Conservation (phyloP, 176 grass and related monocot species). For the Urochloa ruziziensis region DNA sequence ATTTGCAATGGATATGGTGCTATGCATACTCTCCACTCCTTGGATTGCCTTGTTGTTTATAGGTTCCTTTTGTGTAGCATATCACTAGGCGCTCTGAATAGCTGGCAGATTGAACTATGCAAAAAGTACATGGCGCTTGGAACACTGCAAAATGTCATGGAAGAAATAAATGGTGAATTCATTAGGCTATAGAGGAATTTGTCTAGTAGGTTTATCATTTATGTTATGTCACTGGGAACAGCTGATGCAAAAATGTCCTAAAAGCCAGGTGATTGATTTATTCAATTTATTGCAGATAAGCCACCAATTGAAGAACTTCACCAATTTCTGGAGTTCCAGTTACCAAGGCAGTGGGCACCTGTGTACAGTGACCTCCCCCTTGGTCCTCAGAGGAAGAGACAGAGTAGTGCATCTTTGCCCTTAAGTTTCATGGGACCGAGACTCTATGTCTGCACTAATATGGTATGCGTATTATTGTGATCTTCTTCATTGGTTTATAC, state of each 20-base stretch:
- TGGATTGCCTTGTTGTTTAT: not conserved
- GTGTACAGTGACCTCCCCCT: slow-evolving; percentile 92
- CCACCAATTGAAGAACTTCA: slow-evolving; percentile 89
- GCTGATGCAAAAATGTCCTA: not conserved
- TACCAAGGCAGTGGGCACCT: slow-evolving; percentile 94
- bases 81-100: not conserved
- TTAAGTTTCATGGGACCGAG: slow-evolving; percentile 90
- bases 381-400: slow-evolving; percentile 78
- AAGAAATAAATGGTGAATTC: not conserved
- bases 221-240: not conserved
- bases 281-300: slow-evolving; percentile 63
- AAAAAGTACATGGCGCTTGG: not conserved
- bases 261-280: slow-evolving; percentile 3
- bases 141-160: not conserved
- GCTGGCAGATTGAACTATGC: no score
- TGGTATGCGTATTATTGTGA: slow-evolving; percentile 48
- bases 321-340: slow-evolving; percentile 97
- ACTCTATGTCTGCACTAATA: slow-evolving; percentile 86
- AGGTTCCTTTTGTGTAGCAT: not conserved
- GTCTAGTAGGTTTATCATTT: not conserved
- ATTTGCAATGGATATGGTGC: not conserved
- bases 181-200: not conserved
- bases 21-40: not conserved
- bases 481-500: not conserved
- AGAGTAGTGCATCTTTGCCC: slow-evolving; percentile 79